These are phyloP conservation scores for Populus euphratica DNA, from an alignment of 345 rosid genomes.

Conservation along the genomic window DNA sequence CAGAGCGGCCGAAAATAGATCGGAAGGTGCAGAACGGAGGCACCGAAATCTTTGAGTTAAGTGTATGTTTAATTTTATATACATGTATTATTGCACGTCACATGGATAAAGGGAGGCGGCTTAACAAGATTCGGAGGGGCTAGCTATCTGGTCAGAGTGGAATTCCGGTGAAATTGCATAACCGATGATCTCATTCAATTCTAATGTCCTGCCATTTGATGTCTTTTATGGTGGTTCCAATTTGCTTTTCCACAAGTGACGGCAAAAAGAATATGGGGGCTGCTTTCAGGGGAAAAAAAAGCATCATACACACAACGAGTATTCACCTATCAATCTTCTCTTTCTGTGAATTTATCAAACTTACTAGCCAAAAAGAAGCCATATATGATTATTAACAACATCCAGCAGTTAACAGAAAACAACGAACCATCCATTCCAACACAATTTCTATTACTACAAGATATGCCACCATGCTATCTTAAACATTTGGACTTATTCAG, in stretches of 20 bases:
- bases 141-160: background rate
- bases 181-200: background rate
- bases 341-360: background rate
- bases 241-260: background rate
- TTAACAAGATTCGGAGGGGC: background rate
- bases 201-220: background rate
- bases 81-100: background rate
- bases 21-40: background rate
- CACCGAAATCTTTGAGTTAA: background rate
- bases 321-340: background rate
- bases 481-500: conserved; percentile 2
- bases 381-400: background rate
- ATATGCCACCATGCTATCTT: background rate
- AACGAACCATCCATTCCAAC: background rate
- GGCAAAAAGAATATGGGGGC: background rate
- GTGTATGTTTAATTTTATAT: background rate
- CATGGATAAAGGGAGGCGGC: background rate
- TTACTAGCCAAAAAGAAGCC: background rate
- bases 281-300: background rate
- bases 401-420: background rate
- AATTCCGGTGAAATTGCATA: background rate
- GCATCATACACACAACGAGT: background rate
- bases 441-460: background rate
- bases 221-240: background rate
- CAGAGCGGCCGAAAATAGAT: background rate